These are phyloP conservation scores for Pascua guehoae DNA, from an alignment of 1,284 basidiomycete species.

Conservation along the genomic window DNA sequence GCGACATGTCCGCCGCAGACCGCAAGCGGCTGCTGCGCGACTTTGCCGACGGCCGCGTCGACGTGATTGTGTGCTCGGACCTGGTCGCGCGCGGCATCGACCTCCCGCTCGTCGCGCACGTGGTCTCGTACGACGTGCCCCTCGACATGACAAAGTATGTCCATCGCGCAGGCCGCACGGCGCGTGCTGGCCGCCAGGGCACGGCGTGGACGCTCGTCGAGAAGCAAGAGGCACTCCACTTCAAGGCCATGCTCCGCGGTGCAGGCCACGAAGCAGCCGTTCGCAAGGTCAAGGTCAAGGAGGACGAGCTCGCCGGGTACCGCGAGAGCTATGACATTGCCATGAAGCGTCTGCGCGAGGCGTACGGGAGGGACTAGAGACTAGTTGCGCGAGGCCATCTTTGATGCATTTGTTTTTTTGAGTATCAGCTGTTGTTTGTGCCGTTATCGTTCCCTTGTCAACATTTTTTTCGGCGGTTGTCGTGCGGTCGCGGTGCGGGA, in stretches of 20 bases:
- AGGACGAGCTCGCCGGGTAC: conserved; percentile 61
- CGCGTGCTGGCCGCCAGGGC: conserved; percentile 79
- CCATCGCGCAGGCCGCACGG: conserved; percentile 91
- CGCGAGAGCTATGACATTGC: conserved; percentile 60
- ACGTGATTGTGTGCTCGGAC: conserved; percentile 95
- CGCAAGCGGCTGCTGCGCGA: conserved; percentile 71
- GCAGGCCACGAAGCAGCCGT: conserved; percentile 71
- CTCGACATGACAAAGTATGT: conserved; percentile 98
- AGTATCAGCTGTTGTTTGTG: background rate
- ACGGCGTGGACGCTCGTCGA: conserved; percentile 93
- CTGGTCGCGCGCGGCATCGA: conserved; percentile 96
- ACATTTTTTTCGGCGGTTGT: background rate
- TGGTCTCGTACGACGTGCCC: conserved; percentile 90
- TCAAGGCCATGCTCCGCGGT: conserved; percentile 76
- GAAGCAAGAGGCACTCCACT: conserved; percentile 89
- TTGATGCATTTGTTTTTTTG: background rate
- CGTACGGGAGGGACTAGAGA: conserved; percentile 23
- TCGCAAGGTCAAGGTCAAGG: conserved; percentile 66
- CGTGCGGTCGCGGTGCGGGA: too few relatives aligned
- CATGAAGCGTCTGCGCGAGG: conserved; percentile 30
- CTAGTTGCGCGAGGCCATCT: background rate
- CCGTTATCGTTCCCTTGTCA: too few relatives aligned
- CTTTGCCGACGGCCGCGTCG: conserved; percentile 76
- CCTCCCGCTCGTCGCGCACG: conserved; percentile 83
- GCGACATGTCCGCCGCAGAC: conserved; percentile 72